Conservation (phyloP, 1,284 basidiomycete genomes). For the Leccinum pseudoinsigne region DNA sequence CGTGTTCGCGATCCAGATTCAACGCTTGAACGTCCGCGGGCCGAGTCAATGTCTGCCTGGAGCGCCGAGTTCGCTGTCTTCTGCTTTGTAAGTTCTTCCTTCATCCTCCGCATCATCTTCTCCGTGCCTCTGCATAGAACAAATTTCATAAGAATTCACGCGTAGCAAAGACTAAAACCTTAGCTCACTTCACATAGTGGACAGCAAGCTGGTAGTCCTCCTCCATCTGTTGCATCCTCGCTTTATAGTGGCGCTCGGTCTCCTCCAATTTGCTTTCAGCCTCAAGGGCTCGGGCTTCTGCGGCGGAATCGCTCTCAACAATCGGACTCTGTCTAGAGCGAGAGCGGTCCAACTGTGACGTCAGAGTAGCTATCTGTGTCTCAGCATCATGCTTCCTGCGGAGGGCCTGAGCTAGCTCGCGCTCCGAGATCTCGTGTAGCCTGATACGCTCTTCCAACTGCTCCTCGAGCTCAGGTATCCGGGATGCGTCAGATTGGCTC, state of each 20-base stretch:
- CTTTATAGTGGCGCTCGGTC: constrained; percentile 75
- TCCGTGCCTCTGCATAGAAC: constrained; percentile 81
- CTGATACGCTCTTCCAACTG: constrained; percentile 72
- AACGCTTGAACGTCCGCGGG: constrained; percentile 55
- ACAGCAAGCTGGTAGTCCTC: constrained; percentile 95
- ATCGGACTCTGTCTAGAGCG: constrained; percentile 52
- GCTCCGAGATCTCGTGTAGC: constrained; percentile 72
- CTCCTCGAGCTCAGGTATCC: constrained; percentile 70
- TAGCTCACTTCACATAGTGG: constrained; percentile 84
- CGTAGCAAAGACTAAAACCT: constrained; percentile 9
- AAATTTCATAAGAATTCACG: constrained; percentile 24
- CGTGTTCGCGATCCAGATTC: constrained; percentile 61
- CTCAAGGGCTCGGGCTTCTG: constrained; percentile 62
- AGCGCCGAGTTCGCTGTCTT: constrained; percentile 79
- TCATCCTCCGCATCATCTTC: constrained; percentile 98
- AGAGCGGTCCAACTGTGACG: constrained; percentile 61
- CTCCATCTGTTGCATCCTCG: constrained; percentile 83
- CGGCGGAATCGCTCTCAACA: constrained; percentile 37
- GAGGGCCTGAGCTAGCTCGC: constrained; percentile 62
- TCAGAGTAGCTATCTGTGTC: constrained; percentile 61
- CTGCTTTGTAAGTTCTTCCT: constrained; percentile 90
- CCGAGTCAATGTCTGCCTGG: constrained; percentile 76
- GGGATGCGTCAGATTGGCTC: constrained; percentile 45
- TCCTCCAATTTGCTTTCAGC: constrained; percentile 78
- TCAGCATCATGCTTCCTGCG: constrained; percentile 75